phyloP scores from a whole-genome alignment of 306 rosid genomes.

The Pterocarpus macrocarpus region DNA sequence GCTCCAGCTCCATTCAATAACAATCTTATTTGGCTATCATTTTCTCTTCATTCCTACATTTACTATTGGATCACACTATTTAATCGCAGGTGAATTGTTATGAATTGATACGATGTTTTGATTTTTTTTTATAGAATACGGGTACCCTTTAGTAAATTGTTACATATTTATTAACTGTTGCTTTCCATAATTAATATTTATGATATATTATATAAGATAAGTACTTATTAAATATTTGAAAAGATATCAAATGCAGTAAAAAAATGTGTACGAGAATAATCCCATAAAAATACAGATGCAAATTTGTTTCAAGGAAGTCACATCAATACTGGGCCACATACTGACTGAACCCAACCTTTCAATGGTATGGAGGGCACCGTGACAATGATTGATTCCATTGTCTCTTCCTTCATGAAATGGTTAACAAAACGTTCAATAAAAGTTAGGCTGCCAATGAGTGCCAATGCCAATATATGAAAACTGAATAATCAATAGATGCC shows the following conservation, averaged over 20 bases:
- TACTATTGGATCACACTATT: background rate
- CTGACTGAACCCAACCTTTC: background rate
- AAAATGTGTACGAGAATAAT: background rate
- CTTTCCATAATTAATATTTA: too few relatives aligned
- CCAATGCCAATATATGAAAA: slow-evolving; percentile 30
- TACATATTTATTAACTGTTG: too few relatives aligned
- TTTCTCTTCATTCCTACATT: background rate
- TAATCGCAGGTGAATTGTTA: background rate
- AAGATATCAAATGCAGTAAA: background rate
- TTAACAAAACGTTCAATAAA: slow-evolving; percentile 25
- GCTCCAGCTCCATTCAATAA: background rate
- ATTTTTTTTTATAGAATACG: too few relatives aligned
- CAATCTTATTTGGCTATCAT: background rate
- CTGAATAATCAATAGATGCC: background rate
- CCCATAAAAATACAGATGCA: background rate
- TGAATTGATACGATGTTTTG: too few relatives aligned
- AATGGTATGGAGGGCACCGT: slow-evolving; percentile 26
- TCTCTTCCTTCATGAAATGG: slow-evolving; percentile 41
- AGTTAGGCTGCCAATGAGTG: slow-evolving; percentile 32
- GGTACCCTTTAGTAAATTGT: too few relatives aligned
- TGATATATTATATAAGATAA: too few relatives aligned
- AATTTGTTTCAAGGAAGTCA: background rate
- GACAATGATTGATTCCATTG: slow-evolving; percentile 52
- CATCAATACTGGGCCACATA: background rate
- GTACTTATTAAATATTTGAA: too few relatives aligned